Conservation (phyloP, 2,329 filamentous ascomycete genomes). For the Emergomyces pasteurianus region DNA sequence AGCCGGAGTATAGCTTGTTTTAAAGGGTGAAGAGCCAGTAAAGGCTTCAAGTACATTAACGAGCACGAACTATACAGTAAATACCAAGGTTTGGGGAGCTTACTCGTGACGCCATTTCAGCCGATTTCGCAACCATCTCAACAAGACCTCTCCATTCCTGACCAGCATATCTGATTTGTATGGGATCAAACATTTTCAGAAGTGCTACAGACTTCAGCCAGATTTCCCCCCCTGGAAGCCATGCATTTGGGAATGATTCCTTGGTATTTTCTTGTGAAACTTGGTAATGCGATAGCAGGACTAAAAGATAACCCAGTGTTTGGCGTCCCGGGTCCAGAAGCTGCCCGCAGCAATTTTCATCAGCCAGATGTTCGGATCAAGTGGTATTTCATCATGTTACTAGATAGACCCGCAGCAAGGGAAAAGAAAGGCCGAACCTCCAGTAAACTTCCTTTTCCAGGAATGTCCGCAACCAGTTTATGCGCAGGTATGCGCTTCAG, state of each 20-base stretch:
- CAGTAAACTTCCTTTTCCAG: neutral
- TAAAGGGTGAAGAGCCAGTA: slow-evolving; percentile 29
- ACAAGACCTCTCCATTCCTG: slow-evolving; percentile 22
- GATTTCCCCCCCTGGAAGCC: slow-evolving; percentile 34
- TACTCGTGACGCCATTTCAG: slow-evolving; percentile 26
- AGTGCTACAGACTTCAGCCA: slow-evolving; percentile 42
- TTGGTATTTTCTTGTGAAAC: slow-evolving; percentile 24
- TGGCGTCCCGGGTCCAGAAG: slow-evolving; percentile 44
- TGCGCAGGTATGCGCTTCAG: neutral
- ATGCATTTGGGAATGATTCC: slow-evolving; percentile 24
- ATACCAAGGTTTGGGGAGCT: slow-evolving; percentile 4
- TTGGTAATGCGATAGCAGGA: slow-evolving; percentile 40
- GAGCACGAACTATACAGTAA: neutral
- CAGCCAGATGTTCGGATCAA: neutral
- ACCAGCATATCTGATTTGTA: slow-evolving; percentile 35
- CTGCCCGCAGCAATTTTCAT: neutral
- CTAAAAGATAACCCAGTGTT: slow-evolving; percentile 47
- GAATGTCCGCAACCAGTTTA: neutral
- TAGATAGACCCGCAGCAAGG: neutral
- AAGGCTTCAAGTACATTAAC: slow-evolving; percentile 18
- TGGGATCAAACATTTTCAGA: slow-evolving; percentile 40
- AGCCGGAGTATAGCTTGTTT: slow-evolving; percentile 34
- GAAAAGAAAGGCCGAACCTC: neutral
- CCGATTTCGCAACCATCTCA: slow-evolving; percentile 21
- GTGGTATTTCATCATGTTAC: neutral